These are phyloP conservation scores for Phylloporus arenicola DNA, from an alignment of 768 basidiomycete genomes.

Conservation along the genomic window DNA sequence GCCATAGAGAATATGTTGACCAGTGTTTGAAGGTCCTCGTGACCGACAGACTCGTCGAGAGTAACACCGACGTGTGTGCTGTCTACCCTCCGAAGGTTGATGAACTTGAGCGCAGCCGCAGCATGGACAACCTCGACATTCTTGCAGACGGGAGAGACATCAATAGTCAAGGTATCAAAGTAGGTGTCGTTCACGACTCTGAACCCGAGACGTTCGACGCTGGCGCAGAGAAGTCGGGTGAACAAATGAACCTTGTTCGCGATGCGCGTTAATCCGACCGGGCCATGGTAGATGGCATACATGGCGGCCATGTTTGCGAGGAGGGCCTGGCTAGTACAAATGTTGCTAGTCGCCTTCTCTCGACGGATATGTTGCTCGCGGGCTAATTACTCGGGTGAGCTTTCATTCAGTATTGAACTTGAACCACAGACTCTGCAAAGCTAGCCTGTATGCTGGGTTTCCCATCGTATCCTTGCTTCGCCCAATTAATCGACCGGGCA, in stretches of 20 bases:
- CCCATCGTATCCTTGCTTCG: constrained; percentile 81
- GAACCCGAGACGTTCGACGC: constrained; percentile 72
- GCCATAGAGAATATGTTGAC: constrained; percentile 78
- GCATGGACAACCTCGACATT: constrained; percentile 63
- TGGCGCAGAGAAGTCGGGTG: constrained; percentile 66
- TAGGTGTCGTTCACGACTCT: constrained; percentile 61
- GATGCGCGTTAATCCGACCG: constrained; percentile 76
- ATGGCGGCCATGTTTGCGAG: constrained; percentile 99
- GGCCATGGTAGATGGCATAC: constrained; percentile 97
- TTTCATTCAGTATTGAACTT: neutral
- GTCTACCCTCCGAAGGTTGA: constrained; percentile 83
- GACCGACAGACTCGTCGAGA: constrained; percentile 84
- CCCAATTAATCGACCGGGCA: constrained; percentile 97
- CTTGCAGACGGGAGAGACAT: constrained; percentile 56
- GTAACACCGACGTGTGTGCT: constrained; percentile 77
- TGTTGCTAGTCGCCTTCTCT: constrained; percentile 97
- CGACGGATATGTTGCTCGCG: constrained; percentile 96
- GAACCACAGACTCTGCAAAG: constrained; percentile 77
- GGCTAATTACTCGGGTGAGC: constrained; percentile 41
- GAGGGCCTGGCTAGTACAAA: constrained; percentile 95
- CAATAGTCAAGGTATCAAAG: constrained; percentile 89
- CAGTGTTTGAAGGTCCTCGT: constrained; percentile 68
- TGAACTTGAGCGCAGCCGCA: constrained; percentile 53
- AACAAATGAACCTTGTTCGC: constrained; percentile 88
- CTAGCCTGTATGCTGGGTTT: constrained; percentile 83